Percentiles rank a stretch among this genome's conserved stretches.
These are phyloP conservation scores for Amanita exitialis DNA, from an alignment of 768 basidiomycete genomes.

Conservation along the genomic window DNA sequence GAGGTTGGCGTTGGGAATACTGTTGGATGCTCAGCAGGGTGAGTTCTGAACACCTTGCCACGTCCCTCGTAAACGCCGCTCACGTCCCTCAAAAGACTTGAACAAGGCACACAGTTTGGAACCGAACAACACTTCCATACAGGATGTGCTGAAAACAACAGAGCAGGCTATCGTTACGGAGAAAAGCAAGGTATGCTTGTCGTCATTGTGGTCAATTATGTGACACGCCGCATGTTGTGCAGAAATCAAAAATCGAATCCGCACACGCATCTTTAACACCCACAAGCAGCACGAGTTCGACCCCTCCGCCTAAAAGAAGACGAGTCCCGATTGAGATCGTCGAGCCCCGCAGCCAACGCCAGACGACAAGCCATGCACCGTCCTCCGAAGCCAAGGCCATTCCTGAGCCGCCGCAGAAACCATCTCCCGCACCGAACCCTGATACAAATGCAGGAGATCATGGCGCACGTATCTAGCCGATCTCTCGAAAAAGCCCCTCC, in stretches of 20 bases:
- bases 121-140: conserved; percentile 51
- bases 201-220: background rate
- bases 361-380: background rate
- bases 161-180: conserved; percentile 25
- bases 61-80: background rate
- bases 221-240: background rate
- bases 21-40: conserved; percentile 58
- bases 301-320: conserved; percentile 29
- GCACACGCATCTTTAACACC: conserved; percentile 8
- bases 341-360: conserved; percentile 19
- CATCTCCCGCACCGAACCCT: background rate
- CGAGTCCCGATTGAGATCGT: conserved; percentile 58
- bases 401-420: background rate
- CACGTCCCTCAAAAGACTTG: conserved; percentile 42
- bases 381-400: background rate
- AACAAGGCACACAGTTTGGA: conserved; percentile 47
- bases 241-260: conserved; percentile 20
- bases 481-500: conserved; percentile 13
- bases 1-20: conserved; percentile 39
- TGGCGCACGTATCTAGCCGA: conserved; percentile 17
- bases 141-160: conserved; percentile 50
- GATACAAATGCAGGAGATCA: conserved; percentile 2
- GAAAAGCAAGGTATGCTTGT: conserved; percentile 23
- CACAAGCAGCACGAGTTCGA: conserved; percentile 7
- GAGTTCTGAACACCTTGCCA: conserved; percentile 14